Percentiles rank a stretch among this genome's conserved stretches.
phyloP scores from a whole-genome alignment of 495 filamentous ascomycete genomes.

The Aspergillus asperescens region DNA sequence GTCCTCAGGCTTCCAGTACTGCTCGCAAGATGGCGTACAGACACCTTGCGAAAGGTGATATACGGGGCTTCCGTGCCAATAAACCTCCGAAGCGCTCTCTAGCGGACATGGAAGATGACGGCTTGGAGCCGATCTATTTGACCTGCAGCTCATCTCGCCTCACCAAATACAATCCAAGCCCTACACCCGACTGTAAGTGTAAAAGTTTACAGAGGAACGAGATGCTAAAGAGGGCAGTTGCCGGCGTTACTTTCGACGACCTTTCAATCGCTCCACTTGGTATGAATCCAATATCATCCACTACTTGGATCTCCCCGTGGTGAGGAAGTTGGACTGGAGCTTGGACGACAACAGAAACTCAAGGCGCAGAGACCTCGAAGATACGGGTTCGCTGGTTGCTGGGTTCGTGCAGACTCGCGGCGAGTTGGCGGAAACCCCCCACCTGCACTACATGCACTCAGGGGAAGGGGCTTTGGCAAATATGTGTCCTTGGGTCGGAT shows the following conservation, averaged over 20 bases:
- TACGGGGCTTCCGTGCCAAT: too few species aligned
- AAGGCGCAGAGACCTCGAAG: constrained; percentile 1
- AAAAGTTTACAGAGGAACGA: too few species aligned
- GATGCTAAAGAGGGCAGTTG: not conserved
- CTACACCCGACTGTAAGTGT: too few species aligned
- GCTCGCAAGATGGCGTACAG: too few species aligned
- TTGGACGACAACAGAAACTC: not conserved
- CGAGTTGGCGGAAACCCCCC: not conserved
- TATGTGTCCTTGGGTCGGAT: constrained; percentile 6
- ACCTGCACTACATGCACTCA: constrained; percentile 2
- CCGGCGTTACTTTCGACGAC: constrained; percentile 4
- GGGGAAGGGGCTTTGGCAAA: not conserved
- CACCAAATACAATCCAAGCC: too few species aligned
- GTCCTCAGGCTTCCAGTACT: too few species aligned
- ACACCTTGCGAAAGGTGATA: too few species aligned
- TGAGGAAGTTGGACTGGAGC: constrained; percentile 11
- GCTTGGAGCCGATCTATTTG: too few species aligned
- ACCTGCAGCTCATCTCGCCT: too few species aligned
- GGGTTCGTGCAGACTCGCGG: constrained; percentile 13
- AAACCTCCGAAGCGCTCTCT: too few species aligned
- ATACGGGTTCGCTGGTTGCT: not conserved
- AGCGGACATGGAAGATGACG: too few species aligned
- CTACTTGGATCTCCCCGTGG: not conserved
- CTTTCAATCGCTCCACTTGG: not conserved
- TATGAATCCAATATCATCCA: not conserved